Conservation (phyloP, 2,329 filamentous ascomycete genomes). For the Penicillium sp. region DNA sequence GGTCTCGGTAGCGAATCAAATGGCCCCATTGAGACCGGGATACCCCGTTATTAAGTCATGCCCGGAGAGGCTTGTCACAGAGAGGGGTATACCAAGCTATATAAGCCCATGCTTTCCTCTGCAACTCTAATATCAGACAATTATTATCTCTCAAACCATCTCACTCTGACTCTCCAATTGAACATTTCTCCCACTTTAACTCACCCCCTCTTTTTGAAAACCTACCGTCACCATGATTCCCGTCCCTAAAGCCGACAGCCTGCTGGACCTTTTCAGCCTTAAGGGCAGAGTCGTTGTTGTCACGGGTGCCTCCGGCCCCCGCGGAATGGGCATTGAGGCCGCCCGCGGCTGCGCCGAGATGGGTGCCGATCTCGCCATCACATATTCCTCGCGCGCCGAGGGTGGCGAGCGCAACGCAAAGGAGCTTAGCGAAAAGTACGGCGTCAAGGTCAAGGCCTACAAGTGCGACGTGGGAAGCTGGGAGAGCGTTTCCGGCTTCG, state of each 20-base stretch:
- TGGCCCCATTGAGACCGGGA: neutral
- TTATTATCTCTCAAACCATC: too few relatives aligned
- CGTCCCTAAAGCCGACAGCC: slow-evolving; percentile 33
- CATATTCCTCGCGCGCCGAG: slow-evolving; percentile 61
- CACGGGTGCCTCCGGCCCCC: slow-evolving; percentile 56
- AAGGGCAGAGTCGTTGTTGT: slow-evolving; percentile 49
- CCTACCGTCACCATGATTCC: slow-evolving; percentile 24
- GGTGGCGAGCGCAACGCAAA: slow-evolving; percentile 66
- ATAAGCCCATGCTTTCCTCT: neutral
- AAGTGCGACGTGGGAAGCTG: slow-evolving; percentile 61
- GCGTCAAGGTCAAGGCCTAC: slow-evolving; percentile 66
- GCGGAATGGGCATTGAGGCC: slow-evolving; percentile 66
- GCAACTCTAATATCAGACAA: too few relatives aligned
- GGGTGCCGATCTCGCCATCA: slow-evolving; percentile 64
- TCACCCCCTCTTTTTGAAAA: too few relatives aligned
- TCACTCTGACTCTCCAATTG: too few relatives aligned
- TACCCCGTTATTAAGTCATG: slow-evolving; percentile 18
- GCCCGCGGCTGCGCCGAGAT: slow-evolving; percentile 64
- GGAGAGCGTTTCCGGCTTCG: slow-evolving; percentile 56
- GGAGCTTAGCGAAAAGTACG: slow-evolving; percentile 59
- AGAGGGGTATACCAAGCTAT: neutral
- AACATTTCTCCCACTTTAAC: too few relatives aligned
- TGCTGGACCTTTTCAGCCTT: slow-evolving; percentile 47
- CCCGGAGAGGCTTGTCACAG: neutral
- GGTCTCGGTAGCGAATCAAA: neutral